Evolutionary conservation across 352 stramenopile species (phyloP), one percentile per base, ranked within the genome.

Genomic region (Phytophthora chlamydospora): DNA sequence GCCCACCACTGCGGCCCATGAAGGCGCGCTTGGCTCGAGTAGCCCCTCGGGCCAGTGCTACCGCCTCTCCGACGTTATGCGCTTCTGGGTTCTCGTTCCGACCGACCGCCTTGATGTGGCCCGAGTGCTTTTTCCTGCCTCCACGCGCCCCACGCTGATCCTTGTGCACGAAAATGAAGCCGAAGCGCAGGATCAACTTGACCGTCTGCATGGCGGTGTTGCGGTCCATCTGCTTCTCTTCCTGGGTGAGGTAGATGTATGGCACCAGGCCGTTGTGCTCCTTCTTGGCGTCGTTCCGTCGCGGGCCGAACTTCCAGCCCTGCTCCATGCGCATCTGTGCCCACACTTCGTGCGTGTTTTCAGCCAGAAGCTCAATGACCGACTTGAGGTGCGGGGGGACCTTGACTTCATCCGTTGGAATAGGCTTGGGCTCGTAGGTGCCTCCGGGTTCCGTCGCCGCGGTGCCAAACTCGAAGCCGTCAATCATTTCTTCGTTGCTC

Each of bases 341-440:
- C 84, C 84, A 93, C 48, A 91, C 82, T 50, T 93, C 84, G 65
- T 93, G 84, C 0, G 84, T 93, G 49, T 93, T 93, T 59, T 93
- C 80, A 21, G 84, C 71, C 5, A 91, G 56, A 51, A 93, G 64
- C 49, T 93, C 84, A 40, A 93, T 88, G 27, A 90, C 75, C 10
- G 80, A 86, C 13, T 72, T 68, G 39, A 93, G 64, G 27, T 91
- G 76, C 0, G 69, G 59, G 7, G 80, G 73, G 5, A 93, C 74
- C 49, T 85, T 83, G 1, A 91, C 71, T 34, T 76, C 64, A 42
- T 90, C 78, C 11, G 81, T 91, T 19, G 71, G 71, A 39, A 93
- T 89, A 14, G 81, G 81, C 54, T 75, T 70, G 12, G 82, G 82
- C 35, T 68, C 61, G 55, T 93, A 93, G 16, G 81, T 91, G 12